These are phyloP conservation scores for Marchantia paleacea DNA, from an alignment of 225 moss, liverwort and hornwort genomes.

Conservation along the genomic window DNA sequence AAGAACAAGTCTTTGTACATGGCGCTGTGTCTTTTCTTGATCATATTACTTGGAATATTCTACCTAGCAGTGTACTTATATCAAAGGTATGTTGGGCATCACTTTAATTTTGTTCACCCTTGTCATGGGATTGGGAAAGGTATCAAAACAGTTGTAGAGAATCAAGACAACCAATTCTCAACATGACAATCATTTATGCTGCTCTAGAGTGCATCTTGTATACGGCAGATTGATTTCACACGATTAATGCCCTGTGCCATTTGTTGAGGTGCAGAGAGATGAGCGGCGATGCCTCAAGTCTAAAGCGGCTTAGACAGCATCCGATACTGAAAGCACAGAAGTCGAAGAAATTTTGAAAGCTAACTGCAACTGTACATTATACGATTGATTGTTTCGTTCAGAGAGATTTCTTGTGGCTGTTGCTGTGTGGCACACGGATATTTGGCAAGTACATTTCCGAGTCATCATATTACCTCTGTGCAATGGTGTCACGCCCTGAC, in stretches of 20 bases:
- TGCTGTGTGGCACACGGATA: background rate
- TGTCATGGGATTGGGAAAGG: background rate
- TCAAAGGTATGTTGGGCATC: conserved; percentile 44
- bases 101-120: background rate
- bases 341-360: conserved; percentile 31
- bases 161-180: background rate
- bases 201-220: background rate
- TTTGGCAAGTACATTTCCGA: background rate
- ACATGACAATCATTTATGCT: background rate
- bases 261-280: conserved; percentile 40
- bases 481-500: background rate
- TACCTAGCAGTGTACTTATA: conserved; percentile 72
- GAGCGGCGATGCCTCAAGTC: conserved; percentile 22
- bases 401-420: background rate
- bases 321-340: conserved; percentile 36
- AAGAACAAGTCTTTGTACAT: conserved; percentile 69
- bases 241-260: background rate
- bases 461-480: background rate
- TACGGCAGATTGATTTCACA: background rate
- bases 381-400: background rate
- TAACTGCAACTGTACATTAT: background rate
- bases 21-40: conserved; percentile 66
- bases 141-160: background rate
- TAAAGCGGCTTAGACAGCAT: conserved; percentile 42
- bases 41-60: conserved; percentile 64